phyloP scores from a whole-genome alignment of 176 grass and related monocot genomes.

The Triticum monococcum region DNA sequence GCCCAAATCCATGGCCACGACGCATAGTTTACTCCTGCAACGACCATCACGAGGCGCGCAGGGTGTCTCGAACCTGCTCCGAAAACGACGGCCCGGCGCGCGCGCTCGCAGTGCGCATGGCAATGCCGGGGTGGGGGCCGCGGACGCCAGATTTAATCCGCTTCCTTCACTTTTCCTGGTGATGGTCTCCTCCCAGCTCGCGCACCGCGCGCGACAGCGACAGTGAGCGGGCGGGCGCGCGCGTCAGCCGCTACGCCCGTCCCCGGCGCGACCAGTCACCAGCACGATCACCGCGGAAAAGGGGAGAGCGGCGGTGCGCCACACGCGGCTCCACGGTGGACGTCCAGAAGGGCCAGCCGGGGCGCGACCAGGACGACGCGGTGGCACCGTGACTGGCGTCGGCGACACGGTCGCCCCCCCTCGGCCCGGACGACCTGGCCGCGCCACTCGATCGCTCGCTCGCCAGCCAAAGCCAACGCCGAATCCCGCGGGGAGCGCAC shows the following conservation, averaged over 20 bases:
- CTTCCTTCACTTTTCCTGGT: no score
- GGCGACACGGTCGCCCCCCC: constrained; percentile 43
- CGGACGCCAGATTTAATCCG: neutral
- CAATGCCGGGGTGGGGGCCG: neutral
- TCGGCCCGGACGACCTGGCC: constrained; percentile 4
- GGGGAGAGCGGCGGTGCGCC: neutral
- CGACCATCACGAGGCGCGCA: neutral
- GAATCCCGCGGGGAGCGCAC: neutral
- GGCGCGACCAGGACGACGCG: constrained; percentile 1
- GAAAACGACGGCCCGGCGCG: neutral
- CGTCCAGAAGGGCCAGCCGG: neutral
- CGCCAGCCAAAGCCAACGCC: no score
- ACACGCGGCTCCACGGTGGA: constrained; percentile 20
- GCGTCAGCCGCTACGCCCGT: constrained; percentile 21
- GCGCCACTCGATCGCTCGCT: neutral
- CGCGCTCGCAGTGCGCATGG: neutral
- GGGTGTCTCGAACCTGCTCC: neutral
- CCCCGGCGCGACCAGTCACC: neutral
- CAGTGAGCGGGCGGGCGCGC: neutral
- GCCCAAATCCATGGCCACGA: no score
- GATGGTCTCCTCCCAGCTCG: neutral
- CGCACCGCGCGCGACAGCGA: neutral
- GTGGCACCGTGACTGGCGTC: constrained; percentile 41
- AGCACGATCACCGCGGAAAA: neutral
- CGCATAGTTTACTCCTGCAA: no score